Evolutionary conservation across 2,329 filamentous ascomycete genomes (phyloP).

Genomic region (Fusarium decemcellulare): DNA sequence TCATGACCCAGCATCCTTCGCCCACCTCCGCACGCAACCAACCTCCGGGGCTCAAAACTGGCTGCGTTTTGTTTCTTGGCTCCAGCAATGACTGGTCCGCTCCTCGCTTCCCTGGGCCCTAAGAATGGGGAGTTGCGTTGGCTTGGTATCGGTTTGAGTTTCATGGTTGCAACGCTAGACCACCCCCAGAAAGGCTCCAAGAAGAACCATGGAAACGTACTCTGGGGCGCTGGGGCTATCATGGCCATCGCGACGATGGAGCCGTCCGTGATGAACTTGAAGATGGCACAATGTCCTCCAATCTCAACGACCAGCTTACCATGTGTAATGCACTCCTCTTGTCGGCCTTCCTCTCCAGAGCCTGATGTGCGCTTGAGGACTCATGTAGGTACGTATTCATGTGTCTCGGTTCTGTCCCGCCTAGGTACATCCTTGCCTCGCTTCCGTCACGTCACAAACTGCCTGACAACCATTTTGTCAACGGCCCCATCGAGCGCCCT

Average conservation of each 20-base stretch:
- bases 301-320: not conserved
- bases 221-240: not conserved
- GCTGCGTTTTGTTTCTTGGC: conserved; percentile 1
- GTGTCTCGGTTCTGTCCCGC: conserved; percentile 2
- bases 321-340: not conserved
- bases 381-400: not conserved
- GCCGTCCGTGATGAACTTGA: not conserved
- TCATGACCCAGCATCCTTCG: conserved; percentile 11
- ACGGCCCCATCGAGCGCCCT: conserved; percentile 14
- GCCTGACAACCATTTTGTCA: conserved; percentile 18
- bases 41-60: not conserved
- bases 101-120: not conserved
- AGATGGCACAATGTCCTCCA: conserved; percentile 10
- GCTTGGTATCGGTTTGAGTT: conserved; percentile 2
- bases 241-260: no score
- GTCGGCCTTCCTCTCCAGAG: not conserved
- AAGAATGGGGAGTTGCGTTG: not conserved
- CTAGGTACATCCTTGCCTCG: conserved; percentile 5
- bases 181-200: not conserved
- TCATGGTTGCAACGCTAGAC: conserved; percentile 5
- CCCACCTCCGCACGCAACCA: conserved; percentile 34
- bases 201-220: not conserved
- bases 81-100: not conserved
- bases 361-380: not conserved
- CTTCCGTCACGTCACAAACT: conserved; percentile 19